A percentile compares a stretch with the other conserved stretches of the same genome.
Evolutionary conservation across 768 basidiomycete genomes (phyloP).

Genomic region (Leccinum longicurvipes): DNA sequence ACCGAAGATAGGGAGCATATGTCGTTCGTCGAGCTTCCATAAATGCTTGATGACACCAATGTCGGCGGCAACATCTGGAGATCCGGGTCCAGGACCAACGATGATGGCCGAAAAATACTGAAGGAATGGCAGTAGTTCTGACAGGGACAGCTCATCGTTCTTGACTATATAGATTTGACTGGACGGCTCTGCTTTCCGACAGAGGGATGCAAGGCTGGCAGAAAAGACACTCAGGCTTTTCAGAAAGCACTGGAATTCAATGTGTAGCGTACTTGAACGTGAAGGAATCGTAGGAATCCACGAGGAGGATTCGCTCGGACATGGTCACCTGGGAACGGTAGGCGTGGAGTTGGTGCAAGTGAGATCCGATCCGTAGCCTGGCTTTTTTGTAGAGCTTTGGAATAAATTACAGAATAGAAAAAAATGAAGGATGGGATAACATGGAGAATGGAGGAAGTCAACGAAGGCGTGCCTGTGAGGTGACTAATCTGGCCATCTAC

Average conservation of each 20-base stretch:
- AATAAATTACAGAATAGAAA: not conserved
- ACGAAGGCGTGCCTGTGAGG: too few relatives aligned
- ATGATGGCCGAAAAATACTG: conserved; percentile 64
- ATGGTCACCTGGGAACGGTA: conserved; percentile 18
- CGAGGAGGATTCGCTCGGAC: conserved; percentile 57
- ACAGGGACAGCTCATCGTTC: conserved; percentile 58
- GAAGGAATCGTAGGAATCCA: conserved; percentile 87
- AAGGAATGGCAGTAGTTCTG: conserved; percentile 52
- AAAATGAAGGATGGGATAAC: not conserved
- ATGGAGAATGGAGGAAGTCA: not conserved
- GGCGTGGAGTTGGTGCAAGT: not conserved
- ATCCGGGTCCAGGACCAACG: conserved; percentile 80
- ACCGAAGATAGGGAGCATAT: conserved; percentile 70
- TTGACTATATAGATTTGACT: conserved; percentile 67
- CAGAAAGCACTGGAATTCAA: not conserved
- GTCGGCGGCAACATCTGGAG: conserved; percentile 58
- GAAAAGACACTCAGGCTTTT: conserved; percentile 1
- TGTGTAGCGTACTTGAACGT: conserved; percentile 70
- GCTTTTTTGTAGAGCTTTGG: not conserved
- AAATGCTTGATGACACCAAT: conserved; percentile 67
- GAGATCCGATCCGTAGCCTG: not conserved
- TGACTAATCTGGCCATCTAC: not conserved
- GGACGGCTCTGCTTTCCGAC: conserved; percentile 57
- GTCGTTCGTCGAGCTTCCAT: conserved; percentile 56
- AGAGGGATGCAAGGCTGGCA: conserved; percentile 67